Percentiles rank a stretch among this genome's conserved stretches.
Evolutionary conservation across 176 grass and related monocot species (phyloP).

Genomic region (Neostapfia colusana): DNA sequence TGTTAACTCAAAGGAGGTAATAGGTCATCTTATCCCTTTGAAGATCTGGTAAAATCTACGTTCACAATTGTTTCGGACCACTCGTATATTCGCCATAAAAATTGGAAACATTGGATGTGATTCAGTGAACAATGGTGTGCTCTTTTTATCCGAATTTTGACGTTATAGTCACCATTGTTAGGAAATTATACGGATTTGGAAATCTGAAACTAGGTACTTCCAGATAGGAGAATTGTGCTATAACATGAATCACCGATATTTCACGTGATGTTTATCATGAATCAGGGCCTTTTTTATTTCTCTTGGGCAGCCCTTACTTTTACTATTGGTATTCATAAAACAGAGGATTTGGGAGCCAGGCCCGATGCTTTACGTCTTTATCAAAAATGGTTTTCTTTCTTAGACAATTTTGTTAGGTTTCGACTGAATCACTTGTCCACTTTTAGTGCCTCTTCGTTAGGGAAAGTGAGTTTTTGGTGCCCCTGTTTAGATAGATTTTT

Average conservation of each 20-base stretch:
- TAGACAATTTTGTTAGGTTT: slow-evolving; percentile 46
- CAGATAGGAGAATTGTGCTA: neutral
- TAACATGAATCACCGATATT: neutral
- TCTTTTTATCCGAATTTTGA: neutral
- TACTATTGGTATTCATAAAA: slow-evolving; percentile 24
- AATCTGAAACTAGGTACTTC: neutral
- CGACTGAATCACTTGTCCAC: slow-evolving; percentile 37
- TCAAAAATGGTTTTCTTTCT: slow-evolving; percentile 17
- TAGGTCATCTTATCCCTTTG: too few species aligned
- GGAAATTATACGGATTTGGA: too few species aligned
- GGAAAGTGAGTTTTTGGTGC: slow-evolving; percentile 31
- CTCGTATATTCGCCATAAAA: too few species aligned
- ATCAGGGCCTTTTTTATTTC: neutral
- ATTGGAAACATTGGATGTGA: neutral
- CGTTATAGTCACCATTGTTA: neutral
- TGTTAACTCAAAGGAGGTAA: too few species aligned
- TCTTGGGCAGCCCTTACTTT: slow-evolving; percentile 28
- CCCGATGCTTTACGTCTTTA: slow-evolving; percentile 23
- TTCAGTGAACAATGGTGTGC: neutral
- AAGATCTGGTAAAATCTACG: too few species aligned
- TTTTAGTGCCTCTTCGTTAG: slow-evolving; percentile 21
- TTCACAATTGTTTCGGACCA: too few species aligned
- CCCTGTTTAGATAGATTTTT: slow-evolving; percentile 25
- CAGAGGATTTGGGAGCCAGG: slow-evolving; percentile 4
- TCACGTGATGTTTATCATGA: neutral